Percentiles rank a stretch among this genome's conserved stretches.
Conservation (phyloP, 495 filamentous ascomycete genomes). For the Penicillium daleae region DNA sequence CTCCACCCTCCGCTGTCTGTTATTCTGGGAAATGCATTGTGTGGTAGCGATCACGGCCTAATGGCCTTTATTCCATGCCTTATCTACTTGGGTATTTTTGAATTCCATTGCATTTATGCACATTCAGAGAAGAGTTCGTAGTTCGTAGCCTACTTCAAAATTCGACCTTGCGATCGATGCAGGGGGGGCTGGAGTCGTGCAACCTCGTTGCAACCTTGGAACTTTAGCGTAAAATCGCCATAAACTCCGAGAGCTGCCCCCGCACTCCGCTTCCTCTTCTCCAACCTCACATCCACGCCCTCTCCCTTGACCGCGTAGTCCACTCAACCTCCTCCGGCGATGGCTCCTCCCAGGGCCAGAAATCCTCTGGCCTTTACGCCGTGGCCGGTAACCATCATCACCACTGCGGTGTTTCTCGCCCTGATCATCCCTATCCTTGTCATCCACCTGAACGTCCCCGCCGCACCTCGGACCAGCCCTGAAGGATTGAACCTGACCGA, state of each 20-base stretch:
- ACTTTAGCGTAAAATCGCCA: slow-evolving; percentile 11
- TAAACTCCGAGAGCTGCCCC: slow-evolving; percentile 23
- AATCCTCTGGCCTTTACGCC: slow-evolving; percentile 65
- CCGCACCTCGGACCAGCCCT: slow-evolving; percentile 61
- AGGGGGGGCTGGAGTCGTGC: neutral
- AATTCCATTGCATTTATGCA: slow-evolving; percentile 28
- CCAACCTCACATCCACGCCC: slow-evolving; percentile 20
- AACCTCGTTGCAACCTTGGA: slow-evolving; percentile 17
- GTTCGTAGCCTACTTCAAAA: neutral
- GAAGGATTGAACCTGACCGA: slow-evolving; percentile 74
- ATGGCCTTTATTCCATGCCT: slow-evolving; percentile 16
- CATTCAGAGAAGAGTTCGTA: neutral
- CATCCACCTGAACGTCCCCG: slow-evolving; percentile 74
- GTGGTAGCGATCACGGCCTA: slow-evolving; percentile 25
- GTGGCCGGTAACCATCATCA: slow-evolving; percentile 73
- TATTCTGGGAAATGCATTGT: slow-evolving; percentile 42
- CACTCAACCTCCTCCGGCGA: slow-evolving; percentile 19
- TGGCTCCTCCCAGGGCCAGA: slow-evolving; percentile 44
- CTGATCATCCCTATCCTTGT: slow-evolving; percentile 70
- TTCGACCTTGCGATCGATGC: neutral
- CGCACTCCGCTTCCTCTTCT: slow-evolving; percentile 27
- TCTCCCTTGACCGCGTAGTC: slow-evolving; percentile 9
- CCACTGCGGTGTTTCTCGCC: slow-evolving; percentile 68
- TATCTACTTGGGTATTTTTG: slow-evolving; percentile 19
- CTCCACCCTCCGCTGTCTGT: slow-evolving; percentile 25